phyloP scores from a whole-genome alignment of 108 stramenopile genomes.

The Nitzschia palea region DNA sequence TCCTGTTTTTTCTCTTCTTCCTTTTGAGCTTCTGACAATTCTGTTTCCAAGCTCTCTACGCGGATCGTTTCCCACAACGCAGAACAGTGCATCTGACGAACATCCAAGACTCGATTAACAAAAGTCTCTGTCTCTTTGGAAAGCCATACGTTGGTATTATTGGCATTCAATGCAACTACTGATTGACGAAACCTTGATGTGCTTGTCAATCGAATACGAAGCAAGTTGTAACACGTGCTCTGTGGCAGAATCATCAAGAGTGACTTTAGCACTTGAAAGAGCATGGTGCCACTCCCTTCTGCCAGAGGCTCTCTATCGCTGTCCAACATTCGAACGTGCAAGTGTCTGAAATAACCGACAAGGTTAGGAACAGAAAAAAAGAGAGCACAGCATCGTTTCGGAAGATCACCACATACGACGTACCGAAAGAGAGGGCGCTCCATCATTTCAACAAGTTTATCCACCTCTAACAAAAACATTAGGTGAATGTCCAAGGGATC shows the following conservation, averaged over 20 bases:
- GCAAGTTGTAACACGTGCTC: conserved; percentile 75
- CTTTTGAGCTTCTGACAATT: neutral
- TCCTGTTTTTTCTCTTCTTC: conserved; percentile 10
- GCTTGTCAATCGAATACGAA: conserved; percentile 68
- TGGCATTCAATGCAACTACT: conserved; percentile 26
- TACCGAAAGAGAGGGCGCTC: conserved; percentile 83
- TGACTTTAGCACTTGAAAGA: conserved; percentile 69
- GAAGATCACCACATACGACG: neutral
- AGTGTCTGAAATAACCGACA: conserved; percentile 29
- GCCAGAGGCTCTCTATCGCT: conserved; percentile 58
- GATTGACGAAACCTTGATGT: conserved; percentile 77
- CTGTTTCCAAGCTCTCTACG: conserved; percentile 73
- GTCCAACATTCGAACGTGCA: conserved; percentile 83
- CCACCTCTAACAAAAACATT: conserved; percentile 78
- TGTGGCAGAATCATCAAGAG: conserved; percentile 84
- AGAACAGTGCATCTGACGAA: conserved; percentile 71
- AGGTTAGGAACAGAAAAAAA: neutral
- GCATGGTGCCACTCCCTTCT: conserved; percentile 87
- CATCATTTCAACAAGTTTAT: conserved; percentile 78
- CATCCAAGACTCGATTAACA: conserved; percentile 55
- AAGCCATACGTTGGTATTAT: conserved; percentile 12
- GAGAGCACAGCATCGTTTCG: neutral
- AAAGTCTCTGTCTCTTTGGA: conserved; percentile 53
- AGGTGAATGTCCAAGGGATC: conserved; percentile 79
- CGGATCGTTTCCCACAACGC: conserved; percentile 77